A percentile compares a stretch with the other conserved stretches of the same genome.
These are phyloP conservation scores for Venturia nashicola DNA, from an alignment of 2,329 filamentous ascomycete species.

Conservation along the genomic window DNA sequence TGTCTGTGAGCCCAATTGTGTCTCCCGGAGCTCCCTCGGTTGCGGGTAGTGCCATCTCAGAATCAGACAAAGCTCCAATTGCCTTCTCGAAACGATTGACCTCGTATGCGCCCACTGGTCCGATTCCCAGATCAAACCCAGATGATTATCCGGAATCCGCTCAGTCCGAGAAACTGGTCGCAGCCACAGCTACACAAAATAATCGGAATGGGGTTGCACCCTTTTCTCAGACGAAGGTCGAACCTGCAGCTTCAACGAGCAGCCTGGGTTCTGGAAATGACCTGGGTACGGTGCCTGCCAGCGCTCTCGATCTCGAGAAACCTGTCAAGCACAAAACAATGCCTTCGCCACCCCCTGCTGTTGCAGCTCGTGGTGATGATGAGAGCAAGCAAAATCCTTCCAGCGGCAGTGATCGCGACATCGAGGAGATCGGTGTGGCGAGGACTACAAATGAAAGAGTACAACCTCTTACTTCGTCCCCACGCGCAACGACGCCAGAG, in stretches of 20 bases:
- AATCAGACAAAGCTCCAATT: not conserved
- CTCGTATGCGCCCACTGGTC: not conserved
- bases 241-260: not conserved
- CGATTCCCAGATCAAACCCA: not conserved
- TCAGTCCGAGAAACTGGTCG: not conserved
- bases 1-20: not conserved
- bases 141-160: not conserved
- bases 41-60: not conserved
- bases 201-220: not conserved
- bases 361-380: slow-evolving; percentile 18
- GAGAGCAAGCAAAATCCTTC: not conserved
- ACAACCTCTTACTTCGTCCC: slow-evolving; percentile 9
- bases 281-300: not conserved
- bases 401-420: slow-evolving; percentile 9
- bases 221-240: not conserved
- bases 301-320: not conserved
- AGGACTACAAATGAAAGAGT: slow-evolving; percentile 28
- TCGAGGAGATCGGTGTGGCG: slow-evolving; percentile 28
- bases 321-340: not conserved
- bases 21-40: not conserved
- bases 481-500: slow-evolving; percentile 10
- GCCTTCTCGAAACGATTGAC: not conserved
- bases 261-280: not conserved
- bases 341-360: not conserved
- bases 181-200: not conserved